These are phyloP conservation scores for Stevia rebaudiana DNA, from an alignment of 140 eudicot genomes.

Conservation along the genomic window DNA sequence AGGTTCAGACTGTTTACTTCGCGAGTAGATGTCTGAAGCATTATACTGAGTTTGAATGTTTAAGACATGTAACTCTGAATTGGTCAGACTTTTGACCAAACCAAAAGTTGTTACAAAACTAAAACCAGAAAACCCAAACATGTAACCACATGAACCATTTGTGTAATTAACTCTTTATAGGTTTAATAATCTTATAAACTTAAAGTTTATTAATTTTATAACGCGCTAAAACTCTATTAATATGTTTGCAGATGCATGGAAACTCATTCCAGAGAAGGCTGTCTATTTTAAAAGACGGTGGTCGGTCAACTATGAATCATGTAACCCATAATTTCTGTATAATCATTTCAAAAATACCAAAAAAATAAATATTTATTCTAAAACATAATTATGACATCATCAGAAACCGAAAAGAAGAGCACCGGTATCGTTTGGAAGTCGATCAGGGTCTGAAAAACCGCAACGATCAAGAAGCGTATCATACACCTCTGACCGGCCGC, in stretches of 20 bases:
- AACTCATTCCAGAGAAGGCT: conserved; percentile 78
- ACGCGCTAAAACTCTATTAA: not conserved
- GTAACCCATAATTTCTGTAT: conserved; percentile 42
- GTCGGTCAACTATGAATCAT: conserved; percentile 43
- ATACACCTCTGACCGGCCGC: conserved; percentile 71
- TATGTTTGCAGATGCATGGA: conserved; percentile 70
- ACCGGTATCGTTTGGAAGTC: conserved; percentile 61
- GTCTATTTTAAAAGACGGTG: conserved; percentile 63
- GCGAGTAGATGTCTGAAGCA: no score
- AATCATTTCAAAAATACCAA: not conserved
- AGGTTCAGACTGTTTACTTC: no score
- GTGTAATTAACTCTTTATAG: no score
- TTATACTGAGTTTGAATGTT: no score
- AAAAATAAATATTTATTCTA: not conserved
- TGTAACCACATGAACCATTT: no score
- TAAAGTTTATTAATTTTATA: not conserved
- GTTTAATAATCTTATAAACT: no score
- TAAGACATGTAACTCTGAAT: no score
- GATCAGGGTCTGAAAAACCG: conserved; percentile 86
- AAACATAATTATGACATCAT: not conserved
- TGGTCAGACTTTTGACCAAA: no score
- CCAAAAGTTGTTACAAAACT: no score
- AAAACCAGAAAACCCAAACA: no score
- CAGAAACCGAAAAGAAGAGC: conserved; percentile 93
- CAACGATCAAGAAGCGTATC: conserved; percentile 91